Evolutionary conservation across 139 green algal species (phyloP).

Genomic region (Mesotaenium endlicherianum): DNA sequence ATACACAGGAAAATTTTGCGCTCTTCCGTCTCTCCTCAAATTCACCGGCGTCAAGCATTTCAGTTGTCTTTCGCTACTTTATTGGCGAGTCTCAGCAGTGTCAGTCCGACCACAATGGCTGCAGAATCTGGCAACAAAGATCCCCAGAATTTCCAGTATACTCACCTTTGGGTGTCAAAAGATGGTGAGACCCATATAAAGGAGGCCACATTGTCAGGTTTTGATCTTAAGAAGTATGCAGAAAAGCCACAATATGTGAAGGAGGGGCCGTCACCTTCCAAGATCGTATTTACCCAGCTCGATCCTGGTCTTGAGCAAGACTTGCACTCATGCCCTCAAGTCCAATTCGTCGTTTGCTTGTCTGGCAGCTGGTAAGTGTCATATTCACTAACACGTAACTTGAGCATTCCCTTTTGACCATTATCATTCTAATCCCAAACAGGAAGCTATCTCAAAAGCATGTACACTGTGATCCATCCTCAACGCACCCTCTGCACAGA

Average conservation of each 20-base stretch:
- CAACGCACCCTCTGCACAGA: neutral
- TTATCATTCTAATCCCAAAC: neutral
- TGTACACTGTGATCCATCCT: neutral
- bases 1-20: no score
- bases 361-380: slow-evolving; percentile 1
- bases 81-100: no score
- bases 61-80: no score
- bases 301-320: neutral
- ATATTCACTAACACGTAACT: neutral
- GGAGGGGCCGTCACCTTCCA: neutral
- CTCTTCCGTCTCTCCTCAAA: no score
- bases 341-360: slow-evolving; percentile 1
- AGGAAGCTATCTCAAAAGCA: neutral
- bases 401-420: neutral
- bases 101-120: neutral
- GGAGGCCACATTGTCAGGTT: neutral
- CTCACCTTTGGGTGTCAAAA: neutral
- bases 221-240: neutral
- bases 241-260: neutral
- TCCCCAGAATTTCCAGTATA: neutral
- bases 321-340: neutral
- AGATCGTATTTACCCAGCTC: neutral
- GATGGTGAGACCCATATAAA: neutral
- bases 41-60: no score
- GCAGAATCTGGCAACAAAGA: neutral